phyloP scores from a whole-genome alignment of 2,329 filamentous ascomycete genomes.

The Claviceps maximensis region DNA sequence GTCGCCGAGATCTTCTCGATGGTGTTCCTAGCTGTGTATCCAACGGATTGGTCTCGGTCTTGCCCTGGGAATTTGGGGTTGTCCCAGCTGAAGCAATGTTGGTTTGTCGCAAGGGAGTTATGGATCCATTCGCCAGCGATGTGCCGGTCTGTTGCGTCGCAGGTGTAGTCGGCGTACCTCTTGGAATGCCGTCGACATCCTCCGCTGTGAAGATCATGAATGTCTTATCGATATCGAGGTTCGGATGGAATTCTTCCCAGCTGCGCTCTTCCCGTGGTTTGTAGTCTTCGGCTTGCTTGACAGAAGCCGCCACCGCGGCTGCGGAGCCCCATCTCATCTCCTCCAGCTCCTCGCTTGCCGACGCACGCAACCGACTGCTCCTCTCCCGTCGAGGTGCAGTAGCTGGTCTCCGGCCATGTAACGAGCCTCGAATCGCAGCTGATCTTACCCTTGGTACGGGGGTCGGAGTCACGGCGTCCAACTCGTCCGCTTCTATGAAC shows the following conservation, averaged over 20 bases:
- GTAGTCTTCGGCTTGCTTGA: conserved; percentile 88
- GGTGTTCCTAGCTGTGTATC: conserved; percentile 21
- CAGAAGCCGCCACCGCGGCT: conserved; percentile 76
- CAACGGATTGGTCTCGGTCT: conserved; percentile 17
- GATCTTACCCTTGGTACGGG: conserved; percentile 26
- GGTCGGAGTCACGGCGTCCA: conserved; percentile 37
- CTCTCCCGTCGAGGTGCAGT: conserved; percentile 42
- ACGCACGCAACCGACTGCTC: conserved; percentile 39
- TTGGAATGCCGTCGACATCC: conserved; percentile 64
- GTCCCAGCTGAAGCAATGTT: conserved; percentile 30
- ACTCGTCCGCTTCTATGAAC: conserved; percentile 61
- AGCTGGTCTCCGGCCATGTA: conserved; percentile 23
- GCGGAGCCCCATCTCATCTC: conserved; percentile 69
- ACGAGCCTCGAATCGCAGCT: conserved; percentile 32
- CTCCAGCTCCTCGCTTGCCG: conserved; percentile 39
- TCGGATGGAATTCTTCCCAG: conserved; percentile 96
- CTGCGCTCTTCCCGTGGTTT: conserved; percentile 93
- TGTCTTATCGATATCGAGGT: conserved; percentile 75
- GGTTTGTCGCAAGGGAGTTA: conserved; percentile 33
- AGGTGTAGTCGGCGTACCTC: conserved; percentile 25
- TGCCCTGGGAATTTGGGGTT: conserved; percentile 26
- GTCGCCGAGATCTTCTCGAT: conserved; percentile 26
- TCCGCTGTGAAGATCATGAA: conserved; percentile 71
- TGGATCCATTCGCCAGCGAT: conserved; percentile 23
- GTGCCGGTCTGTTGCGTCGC: conserved; percentile 15